A percentile compares a stretch with the other conserved stretches of the same genome.
phyloP scores from a whole-genome alignment of 768 basidiomycete genomes.

The Cystobasidium onofrii region DNA sequence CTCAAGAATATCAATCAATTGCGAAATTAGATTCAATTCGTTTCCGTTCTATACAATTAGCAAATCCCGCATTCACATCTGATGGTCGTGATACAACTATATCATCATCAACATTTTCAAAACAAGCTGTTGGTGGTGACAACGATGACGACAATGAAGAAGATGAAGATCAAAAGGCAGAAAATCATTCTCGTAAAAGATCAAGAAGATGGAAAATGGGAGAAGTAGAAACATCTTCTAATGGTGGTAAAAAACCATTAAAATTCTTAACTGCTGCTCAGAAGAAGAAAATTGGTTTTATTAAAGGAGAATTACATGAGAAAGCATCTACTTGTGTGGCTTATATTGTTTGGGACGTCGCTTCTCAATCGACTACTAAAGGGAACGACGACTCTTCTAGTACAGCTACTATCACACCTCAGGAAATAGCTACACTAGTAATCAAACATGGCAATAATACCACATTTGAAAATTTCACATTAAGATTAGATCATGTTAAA shows the following conservation, averaged over 20 bases:
- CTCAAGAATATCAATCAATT: constrained; percentile 44
- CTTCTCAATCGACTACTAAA: neutral
- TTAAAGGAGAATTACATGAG: constrained; percentile 81
- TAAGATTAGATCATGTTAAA: constrained; percentile 68
- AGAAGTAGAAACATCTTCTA: constrained; percentile 47
- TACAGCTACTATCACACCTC: neutral
- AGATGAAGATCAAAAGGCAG: constrained; percentile 38
- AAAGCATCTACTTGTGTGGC: constrained; percentile 69
- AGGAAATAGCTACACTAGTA: constrained; percentile 45
- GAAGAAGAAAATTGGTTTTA: constrained; percentile 89
- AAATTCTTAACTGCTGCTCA: constrained; percentile 70
- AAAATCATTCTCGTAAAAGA: constrained; percentile 44
- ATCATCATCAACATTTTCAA: constrained; percentile 35
- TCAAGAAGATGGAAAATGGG: constrained; percentile 46
- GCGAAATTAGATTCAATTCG: constrained; percentile 85
- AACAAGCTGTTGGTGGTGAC: constrained; percentile 22
- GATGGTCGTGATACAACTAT: constrained; percentile 44
- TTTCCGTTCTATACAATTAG: constrained; percentile 88
- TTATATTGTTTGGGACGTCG: constrained; percentile 65
- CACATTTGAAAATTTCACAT: constrained; percentile 63
- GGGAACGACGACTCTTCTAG: neutral
- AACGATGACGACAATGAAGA: constrained; percentile 40
- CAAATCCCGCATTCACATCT: constrained; percentile 63
- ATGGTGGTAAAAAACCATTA: constrained; percentile 28
- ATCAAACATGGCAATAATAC: constrained; percentile 61